Evolutionary conservation across 2,329 filamentous ascomycete species (phyloP), one percentile per base, ranked within the genome.

Genomic region (Pochonia chlamydosporia): DNA sequence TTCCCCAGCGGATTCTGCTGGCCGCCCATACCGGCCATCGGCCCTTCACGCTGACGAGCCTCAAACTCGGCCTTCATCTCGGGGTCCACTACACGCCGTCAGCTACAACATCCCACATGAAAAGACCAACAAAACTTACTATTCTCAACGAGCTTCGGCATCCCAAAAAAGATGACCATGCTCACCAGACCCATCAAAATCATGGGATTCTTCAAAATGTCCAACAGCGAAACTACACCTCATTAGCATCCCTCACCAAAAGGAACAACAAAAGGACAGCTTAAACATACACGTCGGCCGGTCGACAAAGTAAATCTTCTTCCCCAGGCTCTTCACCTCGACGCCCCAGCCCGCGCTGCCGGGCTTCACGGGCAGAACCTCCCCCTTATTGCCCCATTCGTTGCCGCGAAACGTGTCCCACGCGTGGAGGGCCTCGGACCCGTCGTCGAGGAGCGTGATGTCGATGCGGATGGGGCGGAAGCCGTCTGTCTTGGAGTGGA

Each of bases 71-170:
- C 89, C 59, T 84, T 84, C 70, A 89, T 87, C 67, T 99, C 93
- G n/a, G 89, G 89, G 64, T 97, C 93, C 91, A 99, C 91, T 96
- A 59, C 42, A 16, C 18, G 28, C 1, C 41, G 42, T 44, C 28
- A 18, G 20, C 18, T 20, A 10, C n/a, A 8, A 14, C 28, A 28
- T 10, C 16, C 9, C n/a, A n/a, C n/a, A n/a, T n/a, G n/a, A n/a
- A n/a, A n/a, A n/a, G n/a, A n/a, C n/a, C n/a, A n/a, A n/a, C 9
- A 10, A 21, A 16, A 79, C 89, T 53, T 81, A 96, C 91, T 96
- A 64, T 93, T 96, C 44, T 97, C 91, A 72, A 97, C 83, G 47
- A 99, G 68, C 67, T 96, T 93, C 13, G 93, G 93, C 87, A 97
- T 89, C 55, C 91, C 91, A 59, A 97, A 78, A 53, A 96, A 90